Base-by-base conservation (phyloP, 352 stramenopile genomes). In the Pythium chondricola region DNA sequence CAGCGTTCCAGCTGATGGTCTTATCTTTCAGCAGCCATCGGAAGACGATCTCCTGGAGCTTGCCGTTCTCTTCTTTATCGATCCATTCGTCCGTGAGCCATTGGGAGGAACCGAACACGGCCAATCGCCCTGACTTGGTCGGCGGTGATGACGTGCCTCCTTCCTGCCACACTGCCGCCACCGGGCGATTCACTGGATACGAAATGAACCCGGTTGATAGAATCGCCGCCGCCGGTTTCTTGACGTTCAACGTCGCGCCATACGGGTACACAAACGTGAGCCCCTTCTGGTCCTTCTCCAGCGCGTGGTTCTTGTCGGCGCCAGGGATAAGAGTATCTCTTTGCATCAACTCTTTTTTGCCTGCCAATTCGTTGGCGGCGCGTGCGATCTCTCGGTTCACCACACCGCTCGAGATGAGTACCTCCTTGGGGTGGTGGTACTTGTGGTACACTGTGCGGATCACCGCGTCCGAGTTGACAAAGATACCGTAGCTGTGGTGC, bases 381-480 rank as follows among this genome's bases (percentile, higher is more conserved):
- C 81, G 73, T 8, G 80, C 84, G 44, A 98, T 84, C 55, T 97
- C 88, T 27, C 85, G 75, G 58, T 98, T 96, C 8, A 98, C 74
- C 31, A 98, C 78, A 41, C 94, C 94, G 47, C 95, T 97, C 2
- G 85, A 91, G 25, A 98, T 93, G 45, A 97, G 80, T 18, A 95
- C 92, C 61, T 98, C 93, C 54, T 98, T 98, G 1, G 95, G 95
- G 54, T 98, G 95, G 35, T 97, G 76, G 55, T 98, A 98, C 64
- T 98, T 98, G 73, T 98, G 88, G 62, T 97, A 98, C 21, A 97
- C 86, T 11, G 86, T 95, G 36, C 93, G 73, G 26, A 97, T 90
- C 4, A 98, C 88, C 14, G 71, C 78, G 52, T 98, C 91, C 17
- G 71, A 61, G 42, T 95, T 93, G 42, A 93, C 64, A 40, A 77